Conservation (phyloP, 2,329 filamentous ascomycete species). For the Aureobasidium namibiae region DNA sequence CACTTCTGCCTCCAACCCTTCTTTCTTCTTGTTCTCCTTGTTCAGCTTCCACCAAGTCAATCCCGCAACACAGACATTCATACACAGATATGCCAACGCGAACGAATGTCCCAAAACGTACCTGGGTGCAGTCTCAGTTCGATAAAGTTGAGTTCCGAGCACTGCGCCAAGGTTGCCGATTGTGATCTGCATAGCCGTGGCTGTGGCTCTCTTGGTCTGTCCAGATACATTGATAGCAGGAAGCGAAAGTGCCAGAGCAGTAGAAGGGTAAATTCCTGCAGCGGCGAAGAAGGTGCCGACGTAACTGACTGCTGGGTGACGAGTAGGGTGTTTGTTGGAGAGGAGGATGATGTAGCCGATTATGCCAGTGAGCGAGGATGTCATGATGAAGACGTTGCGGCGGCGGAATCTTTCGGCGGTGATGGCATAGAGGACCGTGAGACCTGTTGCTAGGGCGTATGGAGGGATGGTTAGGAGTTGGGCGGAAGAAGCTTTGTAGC, state of each 20-base stretch:
- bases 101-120: slow-evolving; percentile 61
- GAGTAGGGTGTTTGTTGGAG: slow-evolving; percentile 24
- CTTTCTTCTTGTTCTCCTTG: slow-evolving; percentile 50
- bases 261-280: slow-evolving; percentile 59
- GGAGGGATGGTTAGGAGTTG: slow-evolving; percentile 31
- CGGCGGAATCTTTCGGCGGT: slow-evolving; percentile 50
- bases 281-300: slow-evolving; percentile 32
- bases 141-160: slow-evolving; percentile 61
- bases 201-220: slow-evolving; percentile 60
- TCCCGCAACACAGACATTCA: slow-evolving; percentile 48
- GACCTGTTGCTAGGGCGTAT: slow-evolving; percentile 39
- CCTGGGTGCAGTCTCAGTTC: slow-evolving; percentile 50
- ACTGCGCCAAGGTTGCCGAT: slow-evolving; percentile 63
- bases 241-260: slow-evolving; percentile 58
- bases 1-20: slow-evolving; percentile 35
- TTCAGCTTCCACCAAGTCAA: slow-evolving; percentile 47
- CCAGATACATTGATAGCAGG: slow-evolving; percentile 64
- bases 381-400: slow-evolving; percentile 56
- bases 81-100: slow-evolving; percentile 55
- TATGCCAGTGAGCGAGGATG: slow-evolving; percentile 25
- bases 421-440: slow-evolving; percentile 51
- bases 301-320: slow-evolving; percentile 33
- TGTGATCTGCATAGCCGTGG: slow-evolving; percentile 63
- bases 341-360: slow-evolving; percentile 32
- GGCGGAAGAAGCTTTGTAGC: slow-evolving; percentile 45